Base-by-base conservation (phyloP, 768 basidiomycete species). In the Porpolomopsis calyptriformis region DNA sequence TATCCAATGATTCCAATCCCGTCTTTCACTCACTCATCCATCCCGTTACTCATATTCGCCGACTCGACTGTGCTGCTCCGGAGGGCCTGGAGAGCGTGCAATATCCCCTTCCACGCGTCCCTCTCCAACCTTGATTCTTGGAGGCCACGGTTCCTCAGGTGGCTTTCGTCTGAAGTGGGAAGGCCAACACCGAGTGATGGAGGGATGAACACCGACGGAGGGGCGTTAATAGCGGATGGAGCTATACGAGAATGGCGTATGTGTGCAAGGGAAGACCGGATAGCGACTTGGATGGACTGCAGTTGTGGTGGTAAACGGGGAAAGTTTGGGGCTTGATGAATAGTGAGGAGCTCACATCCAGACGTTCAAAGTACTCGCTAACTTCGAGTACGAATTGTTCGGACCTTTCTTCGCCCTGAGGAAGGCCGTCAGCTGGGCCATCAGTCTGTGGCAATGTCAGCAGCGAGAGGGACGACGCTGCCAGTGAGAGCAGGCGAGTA, bases 401-500 rank as follows among this genome's bases (percentile, higher is more conserved):
- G 11, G 84, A 86, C 27, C 86, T 72, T 61, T 90, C 86, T 49
- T 82, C 86, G 33, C 85, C 86, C 55, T 83, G 80, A 2, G 85
- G 85, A 6, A 88, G 70, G 46, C 65, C 70, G 43, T 83, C 81
- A 5, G 76, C 76, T 2, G 78, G 72, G 1, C 61, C 71, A 57
- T 89, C 86, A 3, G 85, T 86, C 61, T 88, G 86, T 1, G 86
- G 86, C n/a, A 90, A 67, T 1, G 86, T 82, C 40, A 90, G 70
- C 42, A 88, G 71, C 5, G 84, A 81, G 47, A 87, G 79, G 7
- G 82, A 85, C 12, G 85, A 83, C 6, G 82, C 82, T 4, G 85
- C 86, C 19, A 87, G 65, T 16, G 78, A 73, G 42, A 90, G 72
- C 27, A 89, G 73, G 35, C 79, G 80, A 42, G 78, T 79, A 53